These are phyloP conservation scores for Tremellales sp. DNA, from an alignment of 1,284 basidiomycete genomes.

Conservation along the genomic window DNA sequence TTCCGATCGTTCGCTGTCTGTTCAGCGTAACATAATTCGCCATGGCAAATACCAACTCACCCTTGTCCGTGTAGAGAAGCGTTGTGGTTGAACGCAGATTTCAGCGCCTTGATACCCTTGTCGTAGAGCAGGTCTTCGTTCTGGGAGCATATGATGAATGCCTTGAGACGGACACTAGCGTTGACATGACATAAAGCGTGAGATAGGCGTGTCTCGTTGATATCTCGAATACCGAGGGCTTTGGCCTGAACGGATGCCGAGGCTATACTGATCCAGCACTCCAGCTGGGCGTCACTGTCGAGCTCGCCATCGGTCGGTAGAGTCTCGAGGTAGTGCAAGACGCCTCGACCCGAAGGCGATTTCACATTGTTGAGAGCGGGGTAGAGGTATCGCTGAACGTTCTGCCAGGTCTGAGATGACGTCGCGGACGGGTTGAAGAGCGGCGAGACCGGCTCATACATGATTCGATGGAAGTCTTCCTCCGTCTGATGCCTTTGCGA, in stretches of 20 bases:
- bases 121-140: slow-evolving; percentile 24
- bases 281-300: slow-evolving; percentile 6
- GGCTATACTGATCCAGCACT: slow-evolving; percentile 37
- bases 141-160: slow-evolving; percentile 30
- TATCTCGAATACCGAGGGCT: slow-evolving; percentile 14
- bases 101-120: slow-evolving; percentile 22
- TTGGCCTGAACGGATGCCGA: slow-evolving; percentile 31
- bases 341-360: neutral
- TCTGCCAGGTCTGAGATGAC: slow-evolving; percentile 10
- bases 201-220: slow-evolving; percentile 19
- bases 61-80: slow-evolving; percentile 19
- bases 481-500: neutral
- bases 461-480: slow-evolving; percentile 4
- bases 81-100: slow-evolving; percentile 26
- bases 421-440: slow-evolving; percentile 13
- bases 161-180: slow-evolving; percentile 27
- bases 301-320: slow-evolving; percentile 3
- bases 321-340: neutral
- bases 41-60: too few relatives aligned
- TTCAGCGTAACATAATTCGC: neutral
- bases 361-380: slow-evolving; percentile 23
- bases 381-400: slow-evolving; percentile 32
- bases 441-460: slow-evolving; percentile 24
- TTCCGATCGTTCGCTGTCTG: slow-evolving; percentile 28
- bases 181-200: slow-evolving; percentile 32